These are phyloP conservation scores for Agaricales sp. DNA, from an alignment of 1,284 basidiomycete species.

Conservation along the genomic window DNA sequence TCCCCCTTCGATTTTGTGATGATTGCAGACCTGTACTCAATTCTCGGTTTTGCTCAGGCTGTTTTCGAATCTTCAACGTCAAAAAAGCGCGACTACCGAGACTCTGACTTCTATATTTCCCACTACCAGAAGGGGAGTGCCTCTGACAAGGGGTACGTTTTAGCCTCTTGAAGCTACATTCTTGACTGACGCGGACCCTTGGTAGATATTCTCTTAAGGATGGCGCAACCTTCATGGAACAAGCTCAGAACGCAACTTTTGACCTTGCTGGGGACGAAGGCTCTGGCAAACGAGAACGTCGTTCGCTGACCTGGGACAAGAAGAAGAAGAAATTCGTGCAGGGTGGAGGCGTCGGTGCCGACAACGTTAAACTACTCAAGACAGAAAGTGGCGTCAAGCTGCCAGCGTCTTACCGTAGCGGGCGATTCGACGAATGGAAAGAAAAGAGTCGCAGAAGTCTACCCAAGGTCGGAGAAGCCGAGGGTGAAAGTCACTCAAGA, in stretches of 20 bases:
- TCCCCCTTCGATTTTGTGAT: slow-evolving; percentile 5
- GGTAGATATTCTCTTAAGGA: slow-evolving; percentile 78
- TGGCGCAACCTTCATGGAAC: slow-evolving; percentile 78
- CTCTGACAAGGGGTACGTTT: slow-evolving; percentile 78
- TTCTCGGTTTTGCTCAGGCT: slow-evolving; percentile 31
- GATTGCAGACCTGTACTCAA: not conserved
- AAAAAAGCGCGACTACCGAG: slow-evolving; percentile 53
- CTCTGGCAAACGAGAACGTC: slow-evolving; percentile 51
- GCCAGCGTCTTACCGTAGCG: slow-evolving; percentile 90
- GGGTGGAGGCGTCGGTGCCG: slow-evolving; percentile 76
- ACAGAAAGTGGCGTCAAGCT: slow-evolving; percentile 89
- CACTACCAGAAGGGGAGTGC: slow-evolving; percentile 81
- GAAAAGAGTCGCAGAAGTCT: slow-evolving; percentile 61
- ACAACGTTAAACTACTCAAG: slow-evolving; percentile 91
- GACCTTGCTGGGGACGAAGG: slow-evolving; percentile 83
- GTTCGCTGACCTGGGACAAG: slow-evolving; percentile 81
- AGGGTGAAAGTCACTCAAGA: slow-evolving; percentile 30
- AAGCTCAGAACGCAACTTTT: slow-evolving; percentile 74
- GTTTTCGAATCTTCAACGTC: slow-evolving; percentile 52
- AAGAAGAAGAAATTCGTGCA: slow-evolving; percentile 95
- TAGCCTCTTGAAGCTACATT: not conserved
- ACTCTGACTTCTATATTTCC: slow-evolving; percentile 86
- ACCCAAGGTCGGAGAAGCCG: slow-evolving; percentile 76
- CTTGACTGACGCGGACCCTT: slow-evolving; percentile 5
- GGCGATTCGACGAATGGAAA: slow-evolving; percentile 95